Percentiles rank a stretch among this genome's conserved stretches.
Conservation (phyloP, 176 grass and related monocot species). For the Tillandsia leiboldiana region DNA sequence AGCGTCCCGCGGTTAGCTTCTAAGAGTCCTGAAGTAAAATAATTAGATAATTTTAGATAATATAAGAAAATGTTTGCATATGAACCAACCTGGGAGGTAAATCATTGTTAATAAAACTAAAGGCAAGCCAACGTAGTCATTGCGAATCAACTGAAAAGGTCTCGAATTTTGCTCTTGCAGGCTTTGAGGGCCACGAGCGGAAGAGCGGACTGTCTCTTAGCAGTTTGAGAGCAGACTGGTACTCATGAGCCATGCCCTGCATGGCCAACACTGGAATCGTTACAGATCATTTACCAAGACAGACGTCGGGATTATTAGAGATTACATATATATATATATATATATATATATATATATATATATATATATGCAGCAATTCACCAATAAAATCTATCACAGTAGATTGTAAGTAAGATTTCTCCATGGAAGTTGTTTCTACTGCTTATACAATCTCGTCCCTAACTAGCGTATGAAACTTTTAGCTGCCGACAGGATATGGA, state of each 20-base stretch:
- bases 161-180: conserved; percentile 24
- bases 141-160: conserved; percentile 18
- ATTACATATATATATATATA: neutral
- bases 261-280: neutral
- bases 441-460: too few species aligned
- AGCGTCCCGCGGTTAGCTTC: too few species aligned
- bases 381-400: too few species aligned
- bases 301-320: neutral
- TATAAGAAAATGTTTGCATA: too few species aligned
- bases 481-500: too few species aligned
- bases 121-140: neutral
- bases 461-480: too few species aligned
- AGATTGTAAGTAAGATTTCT: neutral
- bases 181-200: conserved; percentile 39
- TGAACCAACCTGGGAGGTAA: neutral
- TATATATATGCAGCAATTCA: too few species aligned
- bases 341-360: neutral
- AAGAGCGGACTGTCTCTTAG: conserved; percentile 46
- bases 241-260: conserved; percentile 47
- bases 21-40: too few species aligned
- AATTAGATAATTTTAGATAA: too few species aligned
- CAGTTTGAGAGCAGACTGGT: conserved; percentile 40
- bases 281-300: neutral
- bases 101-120: neutral
- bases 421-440: too few species aligned